These are phyloP conservation scores for Betula pendula DNA, from an alignment of 306 rosid genomes.

Conservation along the genomic window DNA sequence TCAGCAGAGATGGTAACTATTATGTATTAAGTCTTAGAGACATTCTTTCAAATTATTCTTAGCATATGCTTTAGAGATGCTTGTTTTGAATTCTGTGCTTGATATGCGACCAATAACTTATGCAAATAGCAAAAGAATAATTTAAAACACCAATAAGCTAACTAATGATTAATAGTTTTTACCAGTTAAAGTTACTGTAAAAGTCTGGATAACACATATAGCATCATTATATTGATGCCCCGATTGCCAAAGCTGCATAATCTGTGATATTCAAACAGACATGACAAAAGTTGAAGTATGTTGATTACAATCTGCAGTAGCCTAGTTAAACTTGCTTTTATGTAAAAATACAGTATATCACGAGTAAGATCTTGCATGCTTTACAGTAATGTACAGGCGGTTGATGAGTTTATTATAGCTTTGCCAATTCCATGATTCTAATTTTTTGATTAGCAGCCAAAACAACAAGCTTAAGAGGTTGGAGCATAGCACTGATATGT, in stretches of 20 bases:
- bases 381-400: not conserved
- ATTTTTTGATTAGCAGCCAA: not conserved
- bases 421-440: not conserved
- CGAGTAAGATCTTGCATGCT: not conserved
- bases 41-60: constrained; percentile 1
- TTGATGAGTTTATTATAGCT: not conserved
- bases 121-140: not conserved
- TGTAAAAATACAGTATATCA: not conserved
- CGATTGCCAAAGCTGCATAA: not conserved
- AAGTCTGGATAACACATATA: not conserved
- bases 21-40: constrained; percentile 2
- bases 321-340: not conserved
- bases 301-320: not conserved
- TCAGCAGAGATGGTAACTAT: constrained; percentile 91
- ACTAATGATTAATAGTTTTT: not conserved
- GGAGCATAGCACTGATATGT: not conserved
- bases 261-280: not conserved
- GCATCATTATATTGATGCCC: not conserved
- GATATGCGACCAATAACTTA: not conserved
- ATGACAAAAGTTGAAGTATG: not conserved
- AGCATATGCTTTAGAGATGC: not conserved
- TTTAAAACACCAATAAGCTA: not conserved
- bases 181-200: not conserved
- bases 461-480: not conserved
- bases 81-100: not conserved